Evolutionary conservation across 345 rosid genomes (phyloP), one percentile per base, ranked within the genome.

Genomic region (Pistacia vera): DNA sequence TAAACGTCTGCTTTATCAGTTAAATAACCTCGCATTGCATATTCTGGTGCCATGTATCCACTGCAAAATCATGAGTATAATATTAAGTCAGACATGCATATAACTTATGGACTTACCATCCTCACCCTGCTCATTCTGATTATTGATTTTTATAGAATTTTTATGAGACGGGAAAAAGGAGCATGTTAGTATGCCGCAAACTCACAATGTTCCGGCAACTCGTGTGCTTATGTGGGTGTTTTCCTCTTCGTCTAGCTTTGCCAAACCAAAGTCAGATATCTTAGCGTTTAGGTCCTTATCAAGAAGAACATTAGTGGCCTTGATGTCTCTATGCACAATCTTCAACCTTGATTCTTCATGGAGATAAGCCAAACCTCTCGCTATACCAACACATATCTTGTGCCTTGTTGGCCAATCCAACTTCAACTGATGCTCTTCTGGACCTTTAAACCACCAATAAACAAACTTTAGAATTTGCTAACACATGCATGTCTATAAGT

Each of bases 311-410:
- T 88, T 91, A 0, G 91, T 87, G 2, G 93, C 86, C 79, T 91
- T 91, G 65, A 91, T 90, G 82, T 91, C 97, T 74, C 93, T 85
- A 52, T 91, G 97, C 55, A 91, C 92, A 66, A 90, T 88, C 83
- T 86, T 90, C 59, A 91, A 56, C 66, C 88, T 81, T 0, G 91
- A 91, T 77, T 91, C 97, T 77, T 91, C 93, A 33, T 91, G 93
- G 72, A 90, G 89, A 78, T 85, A 91, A 35, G 85, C 82, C 48
- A 91, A 78, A 38, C 93, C 97, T 83, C 82, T 90, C 0, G 97
- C 94, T 71, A 90, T 84, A 4, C 94, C 94, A 51, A 90, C 30
- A 68, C 97, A 88, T 20, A 90, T 90, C 73, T 77, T 90, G 61
- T 85, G 87, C 46, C 97, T 85, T 6, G 89, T 86, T 22, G 85